These are phyloP conservation scores for Lactarius quietus DNA, from an alignment of 768 basidiomycete genomes.

Conservation along the genomic window DNA sequence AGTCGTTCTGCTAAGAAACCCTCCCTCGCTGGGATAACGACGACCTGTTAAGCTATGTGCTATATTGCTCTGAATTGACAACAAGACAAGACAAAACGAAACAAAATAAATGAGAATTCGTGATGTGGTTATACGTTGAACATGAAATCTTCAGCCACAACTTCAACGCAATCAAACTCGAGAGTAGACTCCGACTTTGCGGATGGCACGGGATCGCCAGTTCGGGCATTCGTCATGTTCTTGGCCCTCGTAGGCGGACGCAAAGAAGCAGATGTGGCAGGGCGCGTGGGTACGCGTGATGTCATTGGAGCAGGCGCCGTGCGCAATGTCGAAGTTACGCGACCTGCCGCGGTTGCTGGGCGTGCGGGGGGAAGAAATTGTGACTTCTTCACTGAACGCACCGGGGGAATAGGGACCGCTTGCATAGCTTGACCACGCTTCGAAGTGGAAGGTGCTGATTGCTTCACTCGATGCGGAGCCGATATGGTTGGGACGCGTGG, in stretches of 20 bases:
- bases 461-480: not conserved
- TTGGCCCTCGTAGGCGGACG: conserved; percentile 1
- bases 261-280: conserved; percentile 15
- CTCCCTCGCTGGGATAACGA: not conserved
- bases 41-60: not conserved
- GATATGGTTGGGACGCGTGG: not conserved
- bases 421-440: not conserved
- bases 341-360: not conserved
- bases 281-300: conserved; percentile 1
- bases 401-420: not conserved
- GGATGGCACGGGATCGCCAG: not conserved
- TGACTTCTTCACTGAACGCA: not conserved
- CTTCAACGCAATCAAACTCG: not conserved
- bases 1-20: too few relatives aligned
- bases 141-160: conserved; percentile 11
- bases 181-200: not conserved
- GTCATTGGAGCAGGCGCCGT: not conserved
- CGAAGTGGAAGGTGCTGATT: not conserved
- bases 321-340: not conserved
- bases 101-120: not conserved
- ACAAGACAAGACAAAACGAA: not conserved
- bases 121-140: conserved; percentile 12
- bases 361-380: not conserved
- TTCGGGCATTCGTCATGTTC: not conserved
- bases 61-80: not conserved